phyloP scores from a whole-genome alignment of 2,329 filamentous ascomycete genomes.

The Fusarium multiceps region DNA sequence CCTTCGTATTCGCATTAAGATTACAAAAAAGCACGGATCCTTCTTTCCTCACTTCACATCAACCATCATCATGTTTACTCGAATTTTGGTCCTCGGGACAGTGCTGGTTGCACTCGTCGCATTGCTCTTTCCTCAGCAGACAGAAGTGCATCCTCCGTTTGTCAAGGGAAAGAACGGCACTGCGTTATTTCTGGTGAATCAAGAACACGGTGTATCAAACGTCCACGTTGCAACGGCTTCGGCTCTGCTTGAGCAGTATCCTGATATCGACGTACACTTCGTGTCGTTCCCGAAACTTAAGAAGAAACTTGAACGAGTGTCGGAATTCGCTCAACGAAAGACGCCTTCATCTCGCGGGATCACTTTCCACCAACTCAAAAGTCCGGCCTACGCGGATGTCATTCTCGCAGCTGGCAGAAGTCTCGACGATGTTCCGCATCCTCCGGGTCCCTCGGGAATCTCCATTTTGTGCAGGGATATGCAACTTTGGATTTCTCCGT shows the following conservation, averaged over 20 bases:
- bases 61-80: neutral
- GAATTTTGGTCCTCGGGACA: neutral
- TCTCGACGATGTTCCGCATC: conserved; percentile 6
- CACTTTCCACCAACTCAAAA: neutral
- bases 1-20: neutral
- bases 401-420: neutral
- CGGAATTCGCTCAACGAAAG: neutral
- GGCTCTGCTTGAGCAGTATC: conserved; percentile 49
- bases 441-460: neutral
- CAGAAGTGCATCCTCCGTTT: neutral
- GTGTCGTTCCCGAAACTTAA: conserved; percentile 45
- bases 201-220: conserved; percentile 51
- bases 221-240: conserved; percentile 52
- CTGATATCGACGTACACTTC: conserved; percentile 50
- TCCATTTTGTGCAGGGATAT: neutral
- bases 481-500: conserved; percentile 16
- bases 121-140: neutral
- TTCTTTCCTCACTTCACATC: neutral
- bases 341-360: neutral
- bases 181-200: conserved; percentile 5
- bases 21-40: neutral
- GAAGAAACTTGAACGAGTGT: neutral
- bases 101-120: neutral
- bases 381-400: neutral
- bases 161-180: conserved; percentile 2